Evolutionary conservation across 345 rosid species (phyloP), one percentile per base, ranked within the genome.

Genomic region (Aurinia saxatilis): DNA sequence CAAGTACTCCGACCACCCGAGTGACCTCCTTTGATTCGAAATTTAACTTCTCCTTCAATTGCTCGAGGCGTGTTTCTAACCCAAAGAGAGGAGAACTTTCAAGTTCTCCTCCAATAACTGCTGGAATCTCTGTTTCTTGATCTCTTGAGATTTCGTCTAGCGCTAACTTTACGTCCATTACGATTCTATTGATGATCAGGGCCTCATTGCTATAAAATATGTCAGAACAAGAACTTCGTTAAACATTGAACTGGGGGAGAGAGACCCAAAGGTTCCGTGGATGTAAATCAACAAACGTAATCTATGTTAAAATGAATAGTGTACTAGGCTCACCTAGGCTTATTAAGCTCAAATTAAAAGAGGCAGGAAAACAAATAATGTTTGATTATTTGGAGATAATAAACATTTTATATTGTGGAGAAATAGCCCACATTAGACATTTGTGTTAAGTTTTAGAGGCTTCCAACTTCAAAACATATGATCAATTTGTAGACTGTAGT

Each of bases 1-100:
- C 71, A 8, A 66, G 49, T 37, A 66, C 40, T 9, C 57, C 64
- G 13, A 66, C 17, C 27, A 66, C 0, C 1, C 50, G 63, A 56
- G 63, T 67, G 37, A 36, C 47, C 23, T 57, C 34, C 3, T 57
- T 19, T 14, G 42, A 49, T 27, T 48, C 10, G 0, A 57, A 30
- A 5, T 38, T 10, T 1, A 67, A 39, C 57, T 48, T 67, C 42
- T 67, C 57, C 17, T 48, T n/a, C 9, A 67, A 1, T 21, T 67
- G 44, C 35, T 48, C 1, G 6, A 48, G 27, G 35, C 72, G 65
- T 10, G 30, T 38, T 10, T 38, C 40, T 6, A 57, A 48, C 3
- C 72, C 72, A 45, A 35, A 15, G 23, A 47, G 18, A 16, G 53
- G 52, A 44, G 11, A 64, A 0, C 21, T 39, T 6, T 40, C 12